These are phyloP conservation scores for Coleophoma eucalyptorum DNA, from an alignment of 2,329 filamentous ascomycete genomes.

Conservation along the genomic window DNA sequence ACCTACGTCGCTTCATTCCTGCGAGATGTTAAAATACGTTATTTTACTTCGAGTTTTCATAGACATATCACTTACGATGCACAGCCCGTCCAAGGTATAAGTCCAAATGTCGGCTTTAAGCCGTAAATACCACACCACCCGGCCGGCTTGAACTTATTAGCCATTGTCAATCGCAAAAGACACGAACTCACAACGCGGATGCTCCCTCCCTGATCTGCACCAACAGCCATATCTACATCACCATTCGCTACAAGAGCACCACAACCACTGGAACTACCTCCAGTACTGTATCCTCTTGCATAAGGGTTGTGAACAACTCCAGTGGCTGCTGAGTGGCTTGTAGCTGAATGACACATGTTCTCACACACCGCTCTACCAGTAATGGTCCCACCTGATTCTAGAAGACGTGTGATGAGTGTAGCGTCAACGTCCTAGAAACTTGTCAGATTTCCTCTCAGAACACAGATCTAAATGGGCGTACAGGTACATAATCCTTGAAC, in stretches of 20 bases:
- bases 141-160: constrained; percentile 21
- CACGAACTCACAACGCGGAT: constrained; percentile 17
- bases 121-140: constrained; percentile 46
- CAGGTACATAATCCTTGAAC: constrained; percentile 41
- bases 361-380: constrained; percentile 47
- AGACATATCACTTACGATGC: constrained; percentile 31
- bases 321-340: constrained; percentile 39
- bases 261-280: constrained; percentile 43
- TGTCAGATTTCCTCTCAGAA: too few species aligned
- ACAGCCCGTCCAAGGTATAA: constrained; percentile 7
- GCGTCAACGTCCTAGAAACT: constrained; percentile 36
- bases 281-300: constrained; percentile 37
- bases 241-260: constrained; percentile 39
- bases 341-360: constrained; percentile 45
- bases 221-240: constrained; percentile 32
- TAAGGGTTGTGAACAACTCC: constrained; percentile 42
- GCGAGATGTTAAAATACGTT: not conserved
- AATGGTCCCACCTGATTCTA: constrained; percentile 45
- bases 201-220: constrained; percentile 17
- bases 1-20: not conserved
- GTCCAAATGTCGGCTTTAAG: constrained; percentile 37
- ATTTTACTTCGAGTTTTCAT: not conserved
- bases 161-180: too few species aligned
- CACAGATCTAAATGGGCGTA: too few species aligned
- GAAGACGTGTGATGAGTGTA: constrained; percentile 42